These are phyloP conservation scores for Syzygium grande DNA, from an alignment of 345 rosid species.

Conservation along the genomic window DNA sequence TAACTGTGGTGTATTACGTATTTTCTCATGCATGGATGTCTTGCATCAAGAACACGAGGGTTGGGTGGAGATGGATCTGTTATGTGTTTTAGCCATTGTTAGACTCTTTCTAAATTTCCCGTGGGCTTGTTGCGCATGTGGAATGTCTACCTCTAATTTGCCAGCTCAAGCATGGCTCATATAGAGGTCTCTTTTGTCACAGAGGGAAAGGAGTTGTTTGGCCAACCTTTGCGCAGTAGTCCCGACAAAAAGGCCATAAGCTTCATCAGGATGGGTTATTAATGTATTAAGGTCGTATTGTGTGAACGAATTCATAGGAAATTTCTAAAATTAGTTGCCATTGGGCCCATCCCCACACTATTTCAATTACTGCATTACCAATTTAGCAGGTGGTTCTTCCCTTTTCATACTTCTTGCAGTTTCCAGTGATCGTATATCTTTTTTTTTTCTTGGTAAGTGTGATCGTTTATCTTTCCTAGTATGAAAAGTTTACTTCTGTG, in stretches of 20 bases:
- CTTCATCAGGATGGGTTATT: background rate
- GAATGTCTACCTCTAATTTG: background rate
- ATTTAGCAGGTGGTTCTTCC: background rate
- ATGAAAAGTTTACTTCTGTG: background rate
- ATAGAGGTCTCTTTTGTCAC: background rate
- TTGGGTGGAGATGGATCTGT: background rate
- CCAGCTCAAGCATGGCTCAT: background rate
- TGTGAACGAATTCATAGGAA: background rate
- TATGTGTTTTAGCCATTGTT: background rate
- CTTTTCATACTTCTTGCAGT: background rate
- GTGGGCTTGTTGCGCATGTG: background rate
- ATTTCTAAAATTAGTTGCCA: background rate
- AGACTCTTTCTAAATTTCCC: background rate
- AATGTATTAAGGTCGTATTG: background rate
- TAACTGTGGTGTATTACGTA: background rate
- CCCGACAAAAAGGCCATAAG: background rate
- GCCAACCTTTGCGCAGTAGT: background rate
- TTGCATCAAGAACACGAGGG: background rate
- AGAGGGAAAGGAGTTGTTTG: background rate
- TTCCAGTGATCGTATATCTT: background rate
- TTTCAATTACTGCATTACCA: background rate
- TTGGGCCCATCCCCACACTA: background rate
- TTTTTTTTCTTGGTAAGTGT: no score
- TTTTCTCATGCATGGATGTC: background rate
- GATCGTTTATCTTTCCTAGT: background rate